Evolutionary conservation across 176 grass and related monocot species (phyloP).

Genomic region (Aegilops longissima): DNA sequence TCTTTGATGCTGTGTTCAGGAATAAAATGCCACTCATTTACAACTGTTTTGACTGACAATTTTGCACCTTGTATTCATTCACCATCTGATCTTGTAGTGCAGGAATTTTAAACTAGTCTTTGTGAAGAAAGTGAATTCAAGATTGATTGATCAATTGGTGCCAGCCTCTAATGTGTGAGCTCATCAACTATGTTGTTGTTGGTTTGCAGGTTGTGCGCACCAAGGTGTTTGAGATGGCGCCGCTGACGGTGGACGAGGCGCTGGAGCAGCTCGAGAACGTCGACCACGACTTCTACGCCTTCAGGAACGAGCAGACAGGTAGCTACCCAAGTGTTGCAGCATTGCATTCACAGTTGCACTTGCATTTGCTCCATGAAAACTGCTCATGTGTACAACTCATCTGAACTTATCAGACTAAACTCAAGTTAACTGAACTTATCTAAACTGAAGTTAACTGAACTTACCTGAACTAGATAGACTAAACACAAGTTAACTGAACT

Average conservation of each 20-base stretch:
- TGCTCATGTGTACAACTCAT: rapidly evolving
- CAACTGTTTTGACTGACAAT: not conserved
- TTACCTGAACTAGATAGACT: not conserved
- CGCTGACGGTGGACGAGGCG: slow-evolving; percentile 87
- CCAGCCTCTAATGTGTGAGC: not conserved
- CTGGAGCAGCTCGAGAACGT: slow-evolving; percentile 79
- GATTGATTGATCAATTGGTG: not conserved
- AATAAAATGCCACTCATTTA: not conserved
- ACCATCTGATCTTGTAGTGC: not conserved
- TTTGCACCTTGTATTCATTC: not conserved
- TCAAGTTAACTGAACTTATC: too few relatives aligned
- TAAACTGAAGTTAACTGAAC: not conserved
- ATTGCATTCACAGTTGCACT: not conserved
- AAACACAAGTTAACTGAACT: not conserved
- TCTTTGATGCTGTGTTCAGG: not conserved
- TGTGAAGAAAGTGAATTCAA: not conserved
- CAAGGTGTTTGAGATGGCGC: slow-evolving; percentile 93
- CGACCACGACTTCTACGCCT: slow-evolving; percentile 82
- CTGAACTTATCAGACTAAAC: not conserved
- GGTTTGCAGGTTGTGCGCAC: slow-evolving; percentile 75
- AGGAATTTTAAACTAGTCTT: not conserved
- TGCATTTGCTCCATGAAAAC: not conserved
- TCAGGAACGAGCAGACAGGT: slow-evolving; percentile 83
- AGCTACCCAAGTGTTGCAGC: not conserved
- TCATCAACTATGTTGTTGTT: not conserved